These are phyloP conservation scores for Cystobasidiaceae sp. DNA, from an alignment of 1,284 basidiomycete species.

Conservation along the genomic window DNA sequence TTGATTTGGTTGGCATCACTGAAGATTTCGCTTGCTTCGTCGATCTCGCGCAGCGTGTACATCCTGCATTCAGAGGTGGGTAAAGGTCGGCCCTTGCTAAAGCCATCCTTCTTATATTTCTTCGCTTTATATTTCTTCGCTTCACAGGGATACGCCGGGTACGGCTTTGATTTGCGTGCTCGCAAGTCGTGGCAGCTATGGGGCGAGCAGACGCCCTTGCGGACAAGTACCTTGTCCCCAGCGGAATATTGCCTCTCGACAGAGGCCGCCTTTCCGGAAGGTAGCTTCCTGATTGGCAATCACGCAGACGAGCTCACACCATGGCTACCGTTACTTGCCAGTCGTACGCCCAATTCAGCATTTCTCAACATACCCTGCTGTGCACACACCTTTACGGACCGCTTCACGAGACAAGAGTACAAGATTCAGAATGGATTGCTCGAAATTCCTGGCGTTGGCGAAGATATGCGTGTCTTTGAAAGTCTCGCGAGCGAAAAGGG, in stretches of 20 bases:
- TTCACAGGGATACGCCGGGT: constrained; percentile 64
- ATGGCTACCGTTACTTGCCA: constrained; percentile 47
- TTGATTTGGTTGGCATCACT: no score
- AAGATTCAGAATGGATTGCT: neutral
- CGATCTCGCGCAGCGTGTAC: neutral
- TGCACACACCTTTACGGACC: constrained; percentile 49
- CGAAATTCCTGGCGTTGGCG: neutral
- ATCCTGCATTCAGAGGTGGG: neutral
- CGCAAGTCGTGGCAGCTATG: constrained; percentile 72
- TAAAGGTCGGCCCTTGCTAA: neutral
- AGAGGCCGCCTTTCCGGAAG: constrained; percentile 29
- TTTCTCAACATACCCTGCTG: constrained; percentile 92
- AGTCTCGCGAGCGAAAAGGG: constrained; percentile 45
- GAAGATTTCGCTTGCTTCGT: neutral
- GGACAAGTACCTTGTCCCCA: constrained; percentile 1
- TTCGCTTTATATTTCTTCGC: no score
- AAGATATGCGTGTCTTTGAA: neutral
- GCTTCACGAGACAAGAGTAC: constrained; percentile 34
- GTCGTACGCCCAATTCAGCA: constrained; percentile 54
- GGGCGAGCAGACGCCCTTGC: neutral
- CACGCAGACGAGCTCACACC: constrained; percentile 90
- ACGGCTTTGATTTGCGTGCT: constrained; percentile 76
- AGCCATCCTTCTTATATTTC: constrained; percentile 9
- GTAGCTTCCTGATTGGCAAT: constrained; percentile 78
- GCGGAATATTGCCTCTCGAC: constrained; percentile 29